Percentiles rank a stretch among this genome's conserved stretches.
Conservation (phyloP, 495 filamentous ascomycete species). For the Penicillium bialowiezense region DNA sequence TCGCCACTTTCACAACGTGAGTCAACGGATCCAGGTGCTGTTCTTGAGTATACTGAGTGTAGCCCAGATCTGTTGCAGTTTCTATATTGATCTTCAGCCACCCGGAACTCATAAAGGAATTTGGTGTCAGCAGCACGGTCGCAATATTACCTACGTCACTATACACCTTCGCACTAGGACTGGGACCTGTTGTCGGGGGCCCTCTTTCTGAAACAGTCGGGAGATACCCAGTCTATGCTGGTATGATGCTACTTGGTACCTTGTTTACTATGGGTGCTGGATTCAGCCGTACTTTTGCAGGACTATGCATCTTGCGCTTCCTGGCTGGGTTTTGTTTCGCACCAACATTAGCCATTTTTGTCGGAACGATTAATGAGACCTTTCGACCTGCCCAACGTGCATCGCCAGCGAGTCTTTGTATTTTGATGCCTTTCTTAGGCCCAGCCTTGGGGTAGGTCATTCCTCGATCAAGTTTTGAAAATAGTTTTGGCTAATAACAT, state of each 20-base stretch:
- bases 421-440: constrained; percentile 38
- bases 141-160: constrained; percentile 54
- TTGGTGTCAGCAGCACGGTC: constrained; percentile 47
- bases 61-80: constrained; percentile 46
- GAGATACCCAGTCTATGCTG: constrained; percentile 52
- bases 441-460: constrained; percentile 37
- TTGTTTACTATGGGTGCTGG: constrained; percentile 64
- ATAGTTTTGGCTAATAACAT: constrained; percentile 31
- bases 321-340: constrained; percentile 54
- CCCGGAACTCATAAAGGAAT: constrained; percentile 39
- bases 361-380: constrained; percentile 46
- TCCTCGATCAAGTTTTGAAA: not conserved
- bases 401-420: constrained; percentile 32
- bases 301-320: constrained; percentile 56
- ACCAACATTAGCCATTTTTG: constrained; percentile 39
- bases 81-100: constrained; percentile 53
- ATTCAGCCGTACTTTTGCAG: constrained; percentile 53
- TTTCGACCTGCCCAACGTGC: constrained; percentile 31
- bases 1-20: constrained; percentile 22
- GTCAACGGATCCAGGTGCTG: no score
- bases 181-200: constrained; percentile 58
- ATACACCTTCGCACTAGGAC: constrained; percentile 55
- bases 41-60: not conserved
- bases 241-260: constrained; percentile 47
- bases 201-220: constrained; percentile 61